These are phyloP conservation scores for Pezicula radicicola DNA, from an alignment of 2,329 filamentous ascomycete species.

Conservation along the genomic window DNA sequence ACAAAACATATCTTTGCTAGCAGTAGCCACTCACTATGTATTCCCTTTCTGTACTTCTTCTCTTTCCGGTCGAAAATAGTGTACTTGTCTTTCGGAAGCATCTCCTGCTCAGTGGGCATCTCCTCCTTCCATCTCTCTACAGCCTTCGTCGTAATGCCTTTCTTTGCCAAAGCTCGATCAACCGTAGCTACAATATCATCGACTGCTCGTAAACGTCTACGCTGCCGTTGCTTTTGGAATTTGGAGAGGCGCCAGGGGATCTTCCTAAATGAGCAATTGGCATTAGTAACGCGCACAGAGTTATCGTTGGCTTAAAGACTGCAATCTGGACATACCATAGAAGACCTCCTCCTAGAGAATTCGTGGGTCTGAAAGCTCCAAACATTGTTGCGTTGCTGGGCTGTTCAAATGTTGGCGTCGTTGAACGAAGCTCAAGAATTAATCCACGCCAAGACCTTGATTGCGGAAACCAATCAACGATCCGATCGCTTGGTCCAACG, in stretches of 20 bases:
- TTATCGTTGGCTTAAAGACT: constrained; percentile 3
- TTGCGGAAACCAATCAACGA: constrained; percentile 19
- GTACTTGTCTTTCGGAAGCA: constrained; percentile 96
- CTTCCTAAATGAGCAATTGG: constrained; percentile 58
- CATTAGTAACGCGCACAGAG: constrained; percentile 8
- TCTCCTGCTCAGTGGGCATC: constrained; percentile 95
- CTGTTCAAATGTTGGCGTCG: neutral
- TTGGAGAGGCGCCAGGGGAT: constrained; percentile 92
- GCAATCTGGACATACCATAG: constrained; percentile 59
- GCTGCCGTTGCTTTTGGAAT: constrained; percentile 86
- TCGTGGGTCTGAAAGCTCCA: constrained; percentile 77
- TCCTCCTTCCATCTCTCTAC: constrained; percentile 90
- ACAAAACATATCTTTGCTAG: neutral
- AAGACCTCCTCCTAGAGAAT: constrained; percentile 73
- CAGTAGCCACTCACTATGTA: constrained; percentile 71
- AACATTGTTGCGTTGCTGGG: constrained; percentile 60
- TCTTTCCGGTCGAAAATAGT: constrained; percentile 96
- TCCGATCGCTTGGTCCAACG: constrained; percentile 9
- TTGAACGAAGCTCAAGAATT: constrained; percentile 16
- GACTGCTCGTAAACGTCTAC: constrained; percentile 77
- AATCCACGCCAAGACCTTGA: constrained; percentile 19
- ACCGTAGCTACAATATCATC: constrained; percentile 85
- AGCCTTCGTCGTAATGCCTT: constrained; percentile 69
- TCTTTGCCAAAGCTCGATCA: constrained; percentile 71
- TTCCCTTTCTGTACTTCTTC: constrained; percentile 92